Conservation (phyloP, 805 yeast genomes). For the Candida ovalis region DNA sequence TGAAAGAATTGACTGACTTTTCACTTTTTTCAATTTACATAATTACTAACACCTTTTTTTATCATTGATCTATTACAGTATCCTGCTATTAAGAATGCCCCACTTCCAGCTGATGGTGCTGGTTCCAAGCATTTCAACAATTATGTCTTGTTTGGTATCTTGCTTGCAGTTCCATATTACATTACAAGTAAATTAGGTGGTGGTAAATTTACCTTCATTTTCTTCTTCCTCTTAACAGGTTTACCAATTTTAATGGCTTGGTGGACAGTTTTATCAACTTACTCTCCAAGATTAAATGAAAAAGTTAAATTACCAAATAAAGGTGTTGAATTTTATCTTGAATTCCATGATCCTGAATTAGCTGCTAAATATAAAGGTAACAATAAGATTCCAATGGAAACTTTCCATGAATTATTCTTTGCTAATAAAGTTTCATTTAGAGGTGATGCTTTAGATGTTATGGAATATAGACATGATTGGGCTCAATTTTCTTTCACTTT, state of each 20-base stretch:
- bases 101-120: constrained; percentile 89
- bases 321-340: constrained; percentile 76
- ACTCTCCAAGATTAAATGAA: constrained; percentile 77
- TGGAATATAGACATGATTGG: constrained; percentile 93
- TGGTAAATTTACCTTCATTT: constrained; percentile 62
- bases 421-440: constrained; percentile 80
- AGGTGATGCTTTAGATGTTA: constrained; percentile 78
- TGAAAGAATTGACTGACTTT: too few relatives aligned
- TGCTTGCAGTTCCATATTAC: constrained; percentile 58
- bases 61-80: constrained; percentile 22
- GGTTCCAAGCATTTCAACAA: constrained; percentile 77
- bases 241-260: constrained; percentile 75
- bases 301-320: constrained; percentile 71
- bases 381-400: constrained; percentile 84
- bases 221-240: constrained; percentile 51
- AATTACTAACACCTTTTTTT: neutral
- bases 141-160: constrained; percentile 42
- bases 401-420: constrained; percentile 85
- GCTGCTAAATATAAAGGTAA: constrained; percentile 66
- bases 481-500: constrained; percentile 75
- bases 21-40: neutral
- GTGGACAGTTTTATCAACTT: constrained; percentile 77
- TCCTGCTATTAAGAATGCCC: constrained; percentile 82
- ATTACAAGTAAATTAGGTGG: constrained; percentile 64
- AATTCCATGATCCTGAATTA: constrained; percentile 71